A percentile compares a stretch with the other conserved stretches of the same genome.
phyloP scores from a whole-genome alignment of 2,329 filamentous ascomycete species.

The Ophiostoma ulmi region DNA sequence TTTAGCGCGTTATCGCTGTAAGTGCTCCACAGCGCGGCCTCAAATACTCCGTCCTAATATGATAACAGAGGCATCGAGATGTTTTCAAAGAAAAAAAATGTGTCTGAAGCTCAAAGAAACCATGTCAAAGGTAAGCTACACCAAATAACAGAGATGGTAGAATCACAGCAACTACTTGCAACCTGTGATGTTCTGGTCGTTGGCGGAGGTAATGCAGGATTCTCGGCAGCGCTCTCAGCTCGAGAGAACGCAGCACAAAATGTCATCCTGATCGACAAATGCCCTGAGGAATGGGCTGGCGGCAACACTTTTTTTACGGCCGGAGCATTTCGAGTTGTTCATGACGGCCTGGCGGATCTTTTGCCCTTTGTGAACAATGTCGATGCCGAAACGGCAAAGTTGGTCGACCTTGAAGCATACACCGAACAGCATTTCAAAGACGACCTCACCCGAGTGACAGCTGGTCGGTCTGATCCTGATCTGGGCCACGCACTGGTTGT shows the following conservation, averaged over 20 bases:
- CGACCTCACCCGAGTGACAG: neutral
- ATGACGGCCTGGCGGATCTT: neutral
- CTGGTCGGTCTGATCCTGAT: neutral
- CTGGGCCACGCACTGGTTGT: neutral
- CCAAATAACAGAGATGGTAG: neutral
- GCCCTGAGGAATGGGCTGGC: slow-evolving; percentile 53
- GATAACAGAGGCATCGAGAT: neutral
- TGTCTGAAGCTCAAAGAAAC: neutral
- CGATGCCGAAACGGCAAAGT: neutral
- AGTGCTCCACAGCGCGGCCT: neutral
- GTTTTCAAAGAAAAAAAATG: neutral
- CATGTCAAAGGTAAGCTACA: no score
- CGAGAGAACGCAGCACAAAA: slow-evolving; percentile 41
- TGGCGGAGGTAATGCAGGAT: slow-evolving; percentile 55
- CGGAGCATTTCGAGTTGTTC: slow-evolving; percentile 52
- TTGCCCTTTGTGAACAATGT: slow-evolving; percentile 5
- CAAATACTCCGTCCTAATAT: neutral
- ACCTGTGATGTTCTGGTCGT: neutral
- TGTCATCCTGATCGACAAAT: slow-evolving; percentile 57
- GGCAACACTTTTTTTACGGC: slow-evolving; percentile 64
- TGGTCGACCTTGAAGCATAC: neutral
- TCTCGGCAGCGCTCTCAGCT: slow-evolving; percentile 55
- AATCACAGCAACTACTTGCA: neutral
- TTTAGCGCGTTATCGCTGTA: neutral
- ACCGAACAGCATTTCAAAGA: neutral